Conservation (phyloP, 345 rosid species). For the Toxicodendron radicans region DNA sequence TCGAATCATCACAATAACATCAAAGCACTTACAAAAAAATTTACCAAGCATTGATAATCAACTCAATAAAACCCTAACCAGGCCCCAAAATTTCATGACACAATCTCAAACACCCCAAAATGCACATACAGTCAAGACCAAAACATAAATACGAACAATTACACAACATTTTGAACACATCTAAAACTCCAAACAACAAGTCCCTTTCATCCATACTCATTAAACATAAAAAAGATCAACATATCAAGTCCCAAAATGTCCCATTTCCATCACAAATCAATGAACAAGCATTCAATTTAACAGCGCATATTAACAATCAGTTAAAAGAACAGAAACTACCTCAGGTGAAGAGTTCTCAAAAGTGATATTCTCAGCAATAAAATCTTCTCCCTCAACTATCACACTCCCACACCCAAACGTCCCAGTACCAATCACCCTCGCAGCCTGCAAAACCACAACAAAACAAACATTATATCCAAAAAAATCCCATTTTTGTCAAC, state of each 20-base stretch:
- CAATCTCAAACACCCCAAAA: neutral
- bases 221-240: neutral
- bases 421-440: slow-evolving; percentile 82
- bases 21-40: neutral
- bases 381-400: slow-evolving; percentile 94
- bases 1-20: too few species aligned
- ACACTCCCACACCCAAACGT: slow-evolving; percentile 91
- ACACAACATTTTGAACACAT: neutral
- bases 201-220: neutral
- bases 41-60: neutral
- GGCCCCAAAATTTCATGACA: neutral
- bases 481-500: too few species aligned
- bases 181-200: neutral
- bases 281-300: neutral
- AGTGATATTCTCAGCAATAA: slow-evolving; percentile 93
- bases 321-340: slow-evolving; percentile 29
- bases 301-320: neutral
- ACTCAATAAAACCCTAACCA: neutral
- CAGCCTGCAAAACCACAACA: slow-evolving; percentile 35
- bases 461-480: neutral
- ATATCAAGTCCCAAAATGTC: neutral
- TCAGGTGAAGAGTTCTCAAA: slow-evolving; percentile 92
- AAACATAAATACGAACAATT: neutral
- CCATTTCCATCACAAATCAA: neutral
- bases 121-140: neutral